A percentile compares a stretch with the other conserved stretches of the same genome.
phyloP scores from a whole-genome alignment of 257 asterid genomes.

The Henckelia pumila region DNA sequence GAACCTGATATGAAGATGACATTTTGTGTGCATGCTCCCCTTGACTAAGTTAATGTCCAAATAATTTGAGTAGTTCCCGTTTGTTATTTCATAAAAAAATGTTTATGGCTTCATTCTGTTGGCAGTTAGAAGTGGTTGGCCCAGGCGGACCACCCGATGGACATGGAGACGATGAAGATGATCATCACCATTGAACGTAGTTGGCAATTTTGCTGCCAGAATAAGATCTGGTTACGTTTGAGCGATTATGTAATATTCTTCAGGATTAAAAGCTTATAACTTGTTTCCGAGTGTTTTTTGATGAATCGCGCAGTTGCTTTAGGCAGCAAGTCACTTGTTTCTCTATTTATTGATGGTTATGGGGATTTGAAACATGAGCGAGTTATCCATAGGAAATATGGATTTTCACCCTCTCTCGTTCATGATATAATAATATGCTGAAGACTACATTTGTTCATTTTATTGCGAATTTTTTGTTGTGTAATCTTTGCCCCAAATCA shows the following conservation, averaged over 20 bases:
- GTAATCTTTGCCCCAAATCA: too few species aligned
- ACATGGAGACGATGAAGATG: slow-evolving; percentile 53
- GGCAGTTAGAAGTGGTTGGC: slow-evolving; percentile 86
- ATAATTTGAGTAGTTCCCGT: neutral
- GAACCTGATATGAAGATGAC: neutral
- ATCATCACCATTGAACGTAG: slow-evolving; percentile 50
- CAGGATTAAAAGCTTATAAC: slow-evolving; percentile 38
- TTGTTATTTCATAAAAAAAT: neutral
- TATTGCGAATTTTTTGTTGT: slow-evolving; percentile 18
- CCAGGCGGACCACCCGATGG: slow-evolving; percentile 87
- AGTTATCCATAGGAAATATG: slow-evolving; percentile 32
- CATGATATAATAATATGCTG: slow-evolving; percentile 36
- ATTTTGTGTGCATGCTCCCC: neutral
- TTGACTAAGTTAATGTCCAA: neutral
- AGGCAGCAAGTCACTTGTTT: slow-evolving; percentile 35
- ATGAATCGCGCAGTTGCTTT: slow-evolving; percentile 35
- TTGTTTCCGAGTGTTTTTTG: slow-evolving; percentile 27
- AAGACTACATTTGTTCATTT: slow-evolving; percentile 26
- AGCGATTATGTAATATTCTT: slow-evolving; percentile 34
- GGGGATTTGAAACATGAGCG: slow-evolving; percentile 27
- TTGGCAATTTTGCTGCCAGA: slow-evolving; percentile 38
- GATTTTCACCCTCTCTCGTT: slow-evolving; percentile 29
- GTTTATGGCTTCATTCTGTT: slow-evolving; percentile 8
- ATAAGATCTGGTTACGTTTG: slow-evolving; percentile 47
- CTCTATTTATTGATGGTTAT: slow-evolving; percentile 20